These are phyloP conservation scores for Pseudogymnoascus sp. DNA, from an alignment of 2,329 filamentous ascomycete genomes.

Conservation along the genomic window DNA sequence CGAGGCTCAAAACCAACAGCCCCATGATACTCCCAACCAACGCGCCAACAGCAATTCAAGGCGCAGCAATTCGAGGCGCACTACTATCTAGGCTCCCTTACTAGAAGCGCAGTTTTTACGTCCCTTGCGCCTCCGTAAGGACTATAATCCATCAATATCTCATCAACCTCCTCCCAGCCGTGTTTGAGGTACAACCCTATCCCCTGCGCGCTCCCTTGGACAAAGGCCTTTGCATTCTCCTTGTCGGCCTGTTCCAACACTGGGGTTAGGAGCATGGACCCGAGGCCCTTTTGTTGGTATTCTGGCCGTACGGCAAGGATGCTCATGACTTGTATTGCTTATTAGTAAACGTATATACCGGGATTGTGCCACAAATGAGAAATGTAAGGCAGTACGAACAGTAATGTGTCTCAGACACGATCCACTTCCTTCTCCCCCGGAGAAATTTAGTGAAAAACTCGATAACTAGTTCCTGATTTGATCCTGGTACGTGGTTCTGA, in stretches of 20 bases:
- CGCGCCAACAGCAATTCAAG: neutral
- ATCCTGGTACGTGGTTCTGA: neutral
- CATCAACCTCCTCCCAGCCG: constrained; percentile 9
- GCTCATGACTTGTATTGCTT: neutral
- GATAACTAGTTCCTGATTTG: neutral
- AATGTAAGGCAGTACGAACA: neutral
- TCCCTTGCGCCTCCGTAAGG: constrained; percentile 1
- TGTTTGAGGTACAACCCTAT: constrained; percentile 8
- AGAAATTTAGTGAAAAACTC: constrained; percentile 7
- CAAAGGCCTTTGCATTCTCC: constrained; percentile 2
- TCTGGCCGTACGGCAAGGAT: constrained; percentile 4
- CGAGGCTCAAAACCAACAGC: neutral
- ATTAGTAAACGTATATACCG: neutral
- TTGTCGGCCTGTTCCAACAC: constrained; percentile 7
- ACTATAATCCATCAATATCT: constrained; percentile 8
- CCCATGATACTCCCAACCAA: neutral
- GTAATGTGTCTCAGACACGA: constrained; percentile 8
- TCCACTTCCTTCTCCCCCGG: constrained; percentile 2
- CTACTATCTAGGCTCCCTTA: constrained; percentile 1
- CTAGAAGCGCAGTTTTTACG: neutral
- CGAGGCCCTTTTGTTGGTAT: constrained; percentile 6
- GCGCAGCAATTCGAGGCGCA: neutral
- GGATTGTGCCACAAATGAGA: neutral
- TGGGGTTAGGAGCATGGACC: neutral
- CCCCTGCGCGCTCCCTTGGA: neutral